These are phyloP conservation scores for Yamadazyma takamatsuzukensis DNA, from an alignment of 805 yeast species.

Conservation along the genomic window DNA sequence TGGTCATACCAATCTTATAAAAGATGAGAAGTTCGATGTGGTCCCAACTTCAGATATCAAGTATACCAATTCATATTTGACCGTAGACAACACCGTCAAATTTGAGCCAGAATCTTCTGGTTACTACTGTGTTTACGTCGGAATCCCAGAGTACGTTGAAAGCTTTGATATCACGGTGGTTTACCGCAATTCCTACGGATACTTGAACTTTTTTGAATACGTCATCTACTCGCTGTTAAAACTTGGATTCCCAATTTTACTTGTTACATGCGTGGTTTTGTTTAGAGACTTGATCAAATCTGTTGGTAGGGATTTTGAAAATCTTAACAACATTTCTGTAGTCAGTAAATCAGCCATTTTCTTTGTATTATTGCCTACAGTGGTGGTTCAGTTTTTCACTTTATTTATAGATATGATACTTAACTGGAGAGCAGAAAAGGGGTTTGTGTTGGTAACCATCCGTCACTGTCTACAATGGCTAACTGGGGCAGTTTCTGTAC, in stretches of 20 bases:
- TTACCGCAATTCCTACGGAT: constrained; percentile 22
- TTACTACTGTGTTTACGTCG: constrained; percentile 28
- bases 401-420: constrained; percentile 3
- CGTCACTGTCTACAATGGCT: background rate
- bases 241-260: constrained; percentile 13
- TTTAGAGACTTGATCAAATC: constrained; percentile 22
- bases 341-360: constrained; percentile 26
- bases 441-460: background rate
- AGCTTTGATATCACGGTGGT: constrained; percentile 15
- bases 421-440: constrained; percentile 5
- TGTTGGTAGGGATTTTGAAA: constrained; percentile 23
- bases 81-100: constrained; percentile 6
- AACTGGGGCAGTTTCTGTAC: background rate
- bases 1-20: background rate
- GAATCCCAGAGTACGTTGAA: constrained; percentile 15
- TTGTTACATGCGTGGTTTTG: constrained; percentile 17
- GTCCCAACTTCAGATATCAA: background rate
- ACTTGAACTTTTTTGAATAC: constrained; percentile 17
- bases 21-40: constrained; percentile 8
- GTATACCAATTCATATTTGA: constrained; percentile 4
- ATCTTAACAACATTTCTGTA: constrained; percentile 24
- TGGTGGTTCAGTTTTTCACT: constrained; percentile 3
- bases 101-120: constrained; percentile 21
- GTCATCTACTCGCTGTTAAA: constrained; percentile 14
- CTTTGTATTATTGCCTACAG: constrained; percentile 20